Percentiles rank a stretch among this genome's conserved stretches.
phyloP scores from a whole-genome alignment of 2,329 filamentous ascomycete genomes.

The Botryotinia convoluta region DNA sequence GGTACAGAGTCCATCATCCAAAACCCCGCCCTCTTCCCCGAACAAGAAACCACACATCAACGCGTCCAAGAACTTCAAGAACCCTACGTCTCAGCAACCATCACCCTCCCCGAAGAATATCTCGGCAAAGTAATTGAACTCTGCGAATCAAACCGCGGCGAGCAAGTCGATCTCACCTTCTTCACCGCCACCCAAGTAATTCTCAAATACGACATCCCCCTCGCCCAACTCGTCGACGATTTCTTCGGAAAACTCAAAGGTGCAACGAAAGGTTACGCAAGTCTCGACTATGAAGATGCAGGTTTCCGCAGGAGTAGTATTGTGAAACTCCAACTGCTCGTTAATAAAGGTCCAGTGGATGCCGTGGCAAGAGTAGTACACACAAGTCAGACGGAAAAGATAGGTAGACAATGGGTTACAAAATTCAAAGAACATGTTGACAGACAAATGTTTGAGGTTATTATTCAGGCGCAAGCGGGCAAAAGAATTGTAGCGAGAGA shows the following conservation, averaged over 20 bases:
- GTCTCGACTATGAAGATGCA: constrained; percentile 93
- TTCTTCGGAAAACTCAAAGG: constrained; percentile 97
- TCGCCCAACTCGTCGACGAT: constrained; percentile 90
- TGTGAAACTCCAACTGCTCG: constrained; percentile 85
- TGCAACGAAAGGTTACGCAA: constrained; percentile 90
- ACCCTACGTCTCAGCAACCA: constrained; percentile 75
- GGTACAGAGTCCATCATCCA: constrained; percentile 77
- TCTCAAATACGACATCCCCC: constrained; percentile 83
- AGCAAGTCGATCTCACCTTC: constrained; percentile 84
- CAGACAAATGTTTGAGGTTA: constrained; percentile 92
- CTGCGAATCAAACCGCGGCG: constrained; percentile 84
- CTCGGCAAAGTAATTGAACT: constrained; percentile 92
- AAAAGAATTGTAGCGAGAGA: constrained; percentile 83
- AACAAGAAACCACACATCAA: constrained; percentile 52
- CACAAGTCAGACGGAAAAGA: constrained; percentile 71
- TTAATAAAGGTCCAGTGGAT: constrained; percentile 91
- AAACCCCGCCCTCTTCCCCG: constrained; percentile 86
- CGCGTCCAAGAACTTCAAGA: constrained; percentile 63
- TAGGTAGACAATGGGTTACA: constrained; percentile 84
- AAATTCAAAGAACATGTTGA: constrained; percentile 98
- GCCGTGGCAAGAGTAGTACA: constrained; percentile 92
- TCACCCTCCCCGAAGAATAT: constrained; percentile 92
- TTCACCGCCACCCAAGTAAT: constrained; percentile 93
- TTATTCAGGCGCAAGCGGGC: constrained; percentile 89
- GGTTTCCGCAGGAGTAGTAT: constrained; percentile 79